phyloP scores from a whole-genome alignment of 352 stramenopile genomes.

The Blastocystis sp. region DNA sequence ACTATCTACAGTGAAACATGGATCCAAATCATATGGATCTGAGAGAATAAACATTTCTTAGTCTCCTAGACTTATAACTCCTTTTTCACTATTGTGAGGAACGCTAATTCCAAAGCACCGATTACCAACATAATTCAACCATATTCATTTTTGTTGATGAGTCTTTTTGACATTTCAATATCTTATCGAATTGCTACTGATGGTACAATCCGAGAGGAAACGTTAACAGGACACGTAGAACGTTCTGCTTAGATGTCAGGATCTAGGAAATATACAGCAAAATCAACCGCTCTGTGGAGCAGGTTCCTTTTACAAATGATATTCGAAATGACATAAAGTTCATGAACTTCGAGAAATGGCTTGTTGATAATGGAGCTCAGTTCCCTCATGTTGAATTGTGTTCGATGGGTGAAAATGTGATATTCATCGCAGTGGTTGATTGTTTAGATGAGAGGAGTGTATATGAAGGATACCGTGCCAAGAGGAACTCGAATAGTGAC shows the following conservation, averaged over 20 bases:
- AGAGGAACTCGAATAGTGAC: neutral
- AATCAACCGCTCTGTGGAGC: constrained; percentile 6
- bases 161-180: neutral
- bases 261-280: neutral
- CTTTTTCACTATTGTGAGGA: too few species aligned
- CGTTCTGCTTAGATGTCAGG: neutral
- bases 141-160: neutral
- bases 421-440: neutral
- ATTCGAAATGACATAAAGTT: constrained; percentile 36
- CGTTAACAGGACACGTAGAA: neutral
- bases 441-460: neutral
- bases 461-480: neutral
- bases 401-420: constrained; percentile 21
- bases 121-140: neutral
- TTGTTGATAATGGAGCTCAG: constrained; percentile 3
- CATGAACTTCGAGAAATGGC: constrained; percentile 7
- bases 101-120: neutral
- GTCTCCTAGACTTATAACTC: too few species aligned
- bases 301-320: neutral
- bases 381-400: constrained; percentile 20
- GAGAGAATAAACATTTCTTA: too few species aligned
- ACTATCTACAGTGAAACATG: neutral
- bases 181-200: neutral
- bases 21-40: too few species aligned
- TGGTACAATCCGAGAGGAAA: neutral